Evolutionary conservation across 805 yeast genomes (phyloP).

Genomic region (Monosporozyma aquatica): DNA sequence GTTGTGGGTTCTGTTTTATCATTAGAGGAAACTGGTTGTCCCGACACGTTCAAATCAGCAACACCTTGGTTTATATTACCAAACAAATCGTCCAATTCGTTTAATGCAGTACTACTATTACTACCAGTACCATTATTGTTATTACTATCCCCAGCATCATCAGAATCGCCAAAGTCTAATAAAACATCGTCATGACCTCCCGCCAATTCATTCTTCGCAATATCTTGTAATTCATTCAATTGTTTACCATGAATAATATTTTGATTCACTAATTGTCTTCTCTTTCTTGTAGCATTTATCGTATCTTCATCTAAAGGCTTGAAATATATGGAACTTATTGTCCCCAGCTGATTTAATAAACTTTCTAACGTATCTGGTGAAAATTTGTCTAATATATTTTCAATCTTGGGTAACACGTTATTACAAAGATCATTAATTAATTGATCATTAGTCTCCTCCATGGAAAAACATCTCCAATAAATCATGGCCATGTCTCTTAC

Average conservation of each 20-base stretch:
- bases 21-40: background rate
- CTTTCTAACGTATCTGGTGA: conserved; percentile 60
- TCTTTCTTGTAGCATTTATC: conserved; percentile 18
- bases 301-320: conserved; percentile 57
- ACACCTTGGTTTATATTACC: conserved; percentile 10
- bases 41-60: conserved; percentile 26
- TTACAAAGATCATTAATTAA: conserved; percentile 25
- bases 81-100: conserved; percentile 68
- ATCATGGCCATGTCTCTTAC: conserved; percentile 73
- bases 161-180: conserved; percentile 75
- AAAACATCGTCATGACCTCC: conserved; percentile 66
- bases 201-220: conserved; percentile 70
- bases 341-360: conserved; percentile 66
- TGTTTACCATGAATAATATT: conserved; percentile 39
- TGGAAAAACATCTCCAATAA: conserved; percentile 68
- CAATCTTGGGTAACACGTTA: conserved; percentile 54
- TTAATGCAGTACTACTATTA: conserved; percentile 40
- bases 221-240: conserved; percentile 66
- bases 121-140: too few species aligned
- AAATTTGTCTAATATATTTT: conserved; percentile 62
- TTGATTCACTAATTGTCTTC: conserved; percentile 31
- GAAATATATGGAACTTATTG: conserved; percentile 82
- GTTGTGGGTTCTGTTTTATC: background rate
- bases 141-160: conserved; percentile 14
- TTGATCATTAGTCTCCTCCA: conserved; percentile 25